These are phyloP conservation scores for Puccinellia tenuiflora DNA, from an alignment of 176 grass and related monocot genomes.

Conservation along the genomic window DNA sequence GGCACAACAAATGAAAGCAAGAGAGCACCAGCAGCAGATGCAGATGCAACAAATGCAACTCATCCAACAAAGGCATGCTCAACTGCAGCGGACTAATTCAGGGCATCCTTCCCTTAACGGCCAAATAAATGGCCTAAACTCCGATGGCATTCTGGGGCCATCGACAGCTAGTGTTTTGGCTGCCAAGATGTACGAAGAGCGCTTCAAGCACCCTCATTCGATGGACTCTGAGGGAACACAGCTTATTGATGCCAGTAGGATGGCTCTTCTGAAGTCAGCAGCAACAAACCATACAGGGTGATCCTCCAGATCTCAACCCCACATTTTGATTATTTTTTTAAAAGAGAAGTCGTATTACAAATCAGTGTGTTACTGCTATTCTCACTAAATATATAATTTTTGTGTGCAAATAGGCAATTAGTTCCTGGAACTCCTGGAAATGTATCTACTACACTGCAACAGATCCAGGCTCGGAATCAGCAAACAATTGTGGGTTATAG, in stretches of 20 bases:
- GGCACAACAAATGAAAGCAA: constrained; percentile 87
- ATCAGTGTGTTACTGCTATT: background rate
- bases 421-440: constrained; percentile 65
- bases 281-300: constrained; percentile 82
- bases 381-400: background rate
- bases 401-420: constrained; percentile 53
- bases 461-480: constrained; percentile 89
- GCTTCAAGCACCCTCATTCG: constrained; percentile 72
- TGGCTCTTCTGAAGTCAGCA: constrained; percentile 92
- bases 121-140: constrained; percentile 63
- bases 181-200: constrained; percentile 97
- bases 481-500: constrained; percentile 63
- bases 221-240: constrained; percentile 81
- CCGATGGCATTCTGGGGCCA: constrained; percentile 72
- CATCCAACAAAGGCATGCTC: constrained; percentile 87
- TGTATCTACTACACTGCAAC: constrained; percentile 89
- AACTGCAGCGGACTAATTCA: constrained; percentile 70
- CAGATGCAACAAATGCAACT: constrained; percentile 95
- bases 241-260: constrained; percentile 76
- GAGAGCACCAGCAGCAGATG: constrained; percentile 90
- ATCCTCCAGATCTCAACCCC: background rate
- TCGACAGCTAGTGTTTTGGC: constrained; percentile 91
- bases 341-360: background rate
- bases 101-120: constrained; percentile 63
- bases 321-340: background rate